Base-by-base conservation (phyloP, 345 rosid species). In the Corchorus olitorius region DNA sequence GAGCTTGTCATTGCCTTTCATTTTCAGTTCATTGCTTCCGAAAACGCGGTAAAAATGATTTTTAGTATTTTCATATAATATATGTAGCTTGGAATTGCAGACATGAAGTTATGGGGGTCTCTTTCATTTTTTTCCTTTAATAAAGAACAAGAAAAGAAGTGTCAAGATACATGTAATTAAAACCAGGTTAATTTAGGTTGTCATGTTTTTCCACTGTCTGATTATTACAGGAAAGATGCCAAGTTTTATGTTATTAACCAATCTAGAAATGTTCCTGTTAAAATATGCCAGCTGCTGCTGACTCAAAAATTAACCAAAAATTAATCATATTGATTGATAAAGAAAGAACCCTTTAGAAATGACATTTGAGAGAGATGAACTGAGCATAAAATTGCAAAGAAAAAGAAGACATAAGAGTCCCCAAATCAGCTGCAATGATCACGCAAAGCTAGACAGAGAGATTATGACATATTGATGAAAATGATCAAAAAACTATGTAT, bases 61-160 rank as follows among this genome's bases (percentile, higher is more conserved):
- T 80, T 27, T 27, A 27, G 27, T 27, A 39, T 39, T 39, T 39
- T 39, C 6, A 39, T 78, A 83, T 35, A 27, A 27, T 27, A 27
- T 22, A 16, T 66, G 19, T 49, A 62, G 70, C 83, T 62, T 73
- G 52, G 82, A 77, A 75, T 63, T 65, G 0, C 55, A 56, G 83
- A 58, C 79, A 82, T 75, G 78, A 77, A 68, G 34, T 37, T 70
- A 76, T 79, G 76, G 81, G 64, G 58, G 80, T 84, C 87, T 77
- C 77, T 81, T 78, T 82, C 82, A 61, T 50, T 49, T 72, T 35
- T 27, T 27, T 27, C 43, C 43, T 39, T 3, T 41, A 20, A 39
- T 9, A 20, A 53, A 14, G 10, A 39, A 13, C 20, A 68, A 53
- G 35, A 27, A 60, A 27, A 43, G 16, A 58, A 45, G 35, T 6